Evolutionary conservation across 192 early-diverging fungal genomes (phyloP), one percentile per base, ranked within the genome.

Genomic region (Backusella mclennaniae): DNA sequence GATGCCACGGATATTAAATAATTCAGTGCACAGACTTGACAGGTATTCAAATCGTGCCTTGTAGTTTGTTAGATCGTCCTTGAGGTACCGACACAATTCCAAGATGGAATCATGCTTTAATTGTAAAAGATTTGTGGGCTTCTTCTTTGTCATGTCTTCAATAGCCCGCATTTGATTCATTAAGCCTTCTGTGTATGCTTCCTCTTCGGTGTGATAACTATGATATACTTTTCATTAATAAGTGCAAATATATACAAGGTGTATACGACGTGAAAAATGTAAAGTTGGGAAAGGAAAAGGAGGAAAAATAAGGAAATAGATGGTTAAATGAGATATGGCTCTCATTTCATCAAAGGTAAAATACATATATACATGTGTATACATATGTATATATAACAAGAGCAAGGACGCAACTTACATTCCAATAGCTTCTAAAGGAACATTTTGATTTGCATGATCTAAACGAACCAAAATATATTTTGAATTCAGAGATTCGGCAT

Each of bases 141-240:
- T 41, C 1, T 23, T 69, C 19, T 69, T 38, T 41, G 68, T 41
- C 8, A 21, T 69, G 11, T 69, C 68, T 69, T 69, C 68, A 23
- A 69, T 69, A 39, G 21, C n/a, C 38, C 41, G 68, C 68, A 69
- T 69, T 69, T 69, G 68, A 5, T 38, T 23, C 35, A 69, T n/a
- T 23, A 69, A 6, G 4, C n/a, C 68, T 38, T 35, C 68, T 41
- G 68, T 21, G 9, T 69, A 69, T 2, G 35, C 68, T 11, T 41
- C 68, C 21, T 69, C 68, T 69, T 69, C 68, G 21, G 17, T 38
- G 4, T 69, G 35, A 12, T 69, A 69, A 14, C 68, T 69, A 69
- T 15, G 12, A 69, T 38, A 14, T 9, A 29, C 1, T 9, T 49
- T 17, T 4, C 3, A 17, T 56, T 56, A 21, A 3, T 21, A n/a